These are phyloP conservation scores for Austroboletus novae-zelandiae DNA, from an alignment of 1,284 basidiomycete genomes.

Conservation along the genomic window DNA sequence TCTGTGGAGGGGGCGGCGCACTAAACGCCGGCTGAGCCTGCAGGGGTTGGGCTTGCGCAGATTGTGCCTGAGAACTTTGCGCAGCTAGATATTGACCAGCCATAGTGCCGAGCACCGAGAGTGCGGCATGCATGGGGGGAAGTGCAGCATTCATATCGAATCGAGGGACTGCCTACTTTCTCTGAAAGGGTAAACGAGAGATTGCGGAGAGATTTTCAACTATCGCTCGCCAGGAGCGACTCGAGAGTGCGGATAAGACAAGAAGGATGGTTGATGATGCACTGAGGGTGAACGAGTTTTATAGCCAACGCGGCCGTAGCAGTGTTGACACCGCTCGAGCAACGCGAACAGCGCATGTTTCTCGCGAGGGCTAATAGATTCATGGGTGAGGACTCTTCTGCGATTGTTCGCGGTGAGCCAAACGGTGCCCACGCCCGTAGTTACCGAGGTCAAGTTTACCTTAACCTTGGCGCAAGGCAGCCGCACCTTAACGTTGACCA, in stretches of 20 bases:
- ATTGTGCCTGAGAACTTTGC: slow-evolving; percentile 34
- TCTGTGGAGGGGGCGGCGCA: slow-evolving; percentile 25
- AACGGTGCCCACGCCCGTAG: slow-evolving; percentile 8
- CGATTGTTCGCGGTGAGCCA: slow-evolving; percentile 12
- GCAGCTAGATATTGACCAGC: slow-evolving; percentile 47
- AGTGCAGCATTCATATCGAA: slow-evolving; percentile 38
- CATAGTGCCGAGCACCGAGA: slow-evolving; percentile 50
- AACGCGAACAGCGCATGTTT: slow-evolving; percentile 33
- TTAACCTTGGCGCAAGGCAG: slow-evolving; percentile 17
- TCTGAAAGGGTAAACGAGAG: slow-evolving; percentile 7
- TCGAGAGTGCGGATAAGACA: slow-evolving; percentile 30
- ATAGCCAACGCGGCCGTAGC: slow-evolving; percentile 18
- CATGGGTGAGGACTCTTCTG: slow-evolving; percentile 13
- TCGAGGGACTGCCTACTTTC: slow-evolving; percentile 4
- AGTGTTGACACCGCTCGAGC: slow-evolving; percentile 8
- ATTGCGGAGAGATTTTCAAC: neutral
- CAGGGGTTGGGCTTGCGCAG: slow-evolving; percentile 23
- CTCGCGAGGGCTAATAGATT: slow-evolving; percentile 25
- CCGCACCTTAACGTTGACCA: slow-evolving; percentile 10
- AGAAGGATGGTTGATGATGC: slow-evolving; percentile 14
- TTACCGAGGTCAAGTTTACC: slow-evolving; percentile 17
- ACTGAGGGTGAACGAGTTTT: slow-evolving; percentile 16
- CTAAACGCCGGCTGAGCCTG: slow-evolving; percentile 24
- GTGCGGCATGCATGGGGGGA: slow-evolving; percentile 47
- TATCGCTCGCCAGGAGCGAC: slow-evolving; percentile 32